Evolutionary conservation across 2,329 filamentous ascomycete genomes (phyloP), one percentile per base, ranked within the genome.

Genomic region (Ophiostoma sp.): DNA sequence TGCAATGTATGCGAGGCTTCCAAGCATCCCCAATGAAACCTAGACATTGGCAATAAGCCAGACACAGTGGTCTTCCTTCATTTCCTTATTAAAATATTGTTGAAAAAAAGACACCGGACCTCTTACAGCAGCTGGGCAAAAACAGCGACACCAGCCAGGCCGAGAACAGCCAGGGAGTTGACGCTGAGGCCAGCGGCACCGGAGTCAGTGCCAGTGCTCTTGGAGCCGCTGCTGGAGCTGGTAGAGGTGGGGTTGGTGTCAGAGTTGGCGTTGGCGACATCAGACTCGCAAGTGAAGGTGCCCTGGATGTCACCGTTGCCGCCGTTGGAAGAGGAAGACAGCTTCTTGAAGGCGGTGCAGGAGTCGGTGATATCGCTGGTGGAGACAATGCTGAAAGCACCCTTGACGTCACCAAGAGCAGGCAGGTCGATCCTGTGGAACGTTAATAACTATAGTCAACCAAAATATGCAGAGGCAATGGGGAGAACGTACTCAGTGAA

Each of bases 401-500:
- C 91, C 76, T 84, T 83, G 73, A 93, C 90, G 72, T 88, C 83
- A 70, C 84, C 79, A 40, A 94, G 82, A 49, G 80, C 76, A 70
- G 91, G 89, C 67, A 97, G 84, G 47, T 83, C 76, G 73, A 95
- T 87, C 70, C 92, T 96, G 65, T 74, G 6, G 4, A 16, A 62
- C 66, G 70, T 75, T 82, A 74, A 55, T 41, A 47, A 42, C 38
- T 55, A 44, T 38, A 18, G 4, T 18, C 9, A 42, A 18, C 2
- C 1, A 14, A 7, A n/a, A 7, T 12, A 11, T 18, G 14, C 3
- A 38, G 40, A 60, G 42, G 4, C 42, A n/a, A 14, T 12, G 12
- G 44, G 4, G 65, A 7, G 1, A 12, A 86, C 91, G 83, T 84
- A 96, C 92, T 85, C 83, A 72, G 87, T 84, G 79, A 97, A 96